Conservation (phyloP, 2,329 filamentous ascomycete species). For the Lasiodiplodia citricola region DNA sequence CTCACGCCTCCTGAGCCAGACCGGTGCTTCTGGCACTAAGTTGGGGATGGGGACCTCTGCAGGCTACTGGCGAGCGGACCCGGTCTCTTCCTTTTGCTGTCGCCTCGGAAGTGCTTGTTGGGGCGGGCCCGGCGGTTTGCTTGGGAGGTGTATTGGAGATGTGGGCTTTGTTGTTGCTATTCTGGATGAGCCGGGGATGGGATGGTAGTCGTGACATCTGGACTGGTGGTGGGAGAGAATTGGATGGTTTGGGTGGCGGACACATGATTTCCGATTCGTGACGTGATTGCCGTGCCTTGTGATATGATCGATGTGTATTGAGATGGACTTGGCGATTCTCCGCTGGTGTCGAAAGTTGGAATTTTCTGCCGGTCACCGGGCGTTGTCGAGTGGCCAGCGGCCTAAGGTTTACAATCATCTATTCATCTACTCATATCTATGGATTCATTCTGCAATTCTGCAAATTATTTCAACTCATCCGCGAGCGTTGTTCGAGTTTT, state of each 20-base stretch:
- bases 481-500: neutral
- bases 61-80: constrained; percentile 3
- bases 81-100: no score
- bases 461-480: neutral
- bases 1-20: neutral
- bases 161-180: no score
- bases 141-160: no score
- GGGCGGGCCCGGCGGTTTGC: no score
- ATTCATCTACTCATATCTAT: neutral
- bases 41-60: neutral
- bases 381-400: neutral
- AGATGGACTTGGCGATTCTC: neutral
- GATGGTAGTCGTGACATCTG: no score
- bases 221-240: no score
- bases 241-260: no score
- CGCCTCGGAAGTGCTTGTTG: no score
- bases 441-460: neutral
- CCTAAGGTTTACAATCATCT: neutral
- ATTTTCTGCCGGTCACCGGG: neutral
- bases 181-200: no score
- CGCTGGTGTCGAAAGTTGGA: neutral
- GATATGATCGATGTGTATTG: neutral
- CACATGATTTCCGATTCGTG: neutral
- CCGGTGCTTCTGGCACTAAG: neutral
- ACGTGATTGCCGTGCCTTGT: neutral